Conservation (phyloP, 148 eudicot species). For the Beta vulgaris region DNA sequence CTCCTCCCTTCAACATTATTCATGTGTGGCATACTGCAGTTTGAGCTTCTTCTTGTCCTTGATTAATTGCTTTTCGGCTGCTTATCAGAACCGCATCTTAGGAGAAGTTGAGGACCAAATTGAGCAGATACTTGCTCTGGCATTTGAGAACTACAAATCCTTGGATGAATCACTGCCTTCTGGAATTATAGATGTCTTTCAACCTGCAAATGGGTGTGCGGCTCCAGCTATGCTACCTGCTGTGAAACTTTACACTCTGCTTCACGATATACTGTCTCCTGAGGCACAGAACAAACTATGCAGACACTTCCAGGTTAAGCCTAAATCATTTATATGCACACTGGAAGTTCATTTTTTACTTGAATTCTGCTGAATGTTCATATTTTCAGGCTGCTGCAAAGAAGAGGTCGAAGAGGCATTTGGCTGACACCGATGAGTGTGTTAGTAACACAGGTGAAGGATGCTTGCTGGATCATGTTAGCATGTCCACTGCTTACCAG, state of each 20-base stretch:
- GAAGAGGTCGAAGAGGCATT: constrained; percentile 83
- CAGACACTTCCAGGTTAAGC: constrained; percentile 78
- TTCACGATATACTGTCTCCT: constrained; percentile 86
- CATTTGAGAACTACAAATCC: constrained; percentile 86
- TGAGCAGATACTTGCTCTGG: constrained; percentile 77
- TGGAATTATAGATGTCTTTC: constrained; percentile 70
- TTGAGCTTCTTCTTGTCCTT: not conserved
- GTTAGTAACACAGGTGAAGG: constrained; percentile 61
- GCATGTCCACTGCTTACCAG: constrained; percentile 76
- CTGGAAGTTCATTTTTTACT: not conserved
- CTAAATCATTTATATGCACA: not conserved
- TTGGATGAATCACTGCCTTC: constrained; percentile 75
- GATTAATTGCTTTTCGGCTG: constrained; percentile 8
- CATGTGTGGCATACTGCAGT: not conserved
- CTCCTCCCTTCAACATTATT: not conserved
- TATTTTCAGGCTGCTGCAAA: constrained; percentile 77
- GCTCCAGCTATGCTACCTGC: constrained; percentile 89
- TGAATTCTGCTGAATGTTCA: constrained; percentile 8
- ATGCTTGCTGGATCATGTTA: constrained; percentile 49
- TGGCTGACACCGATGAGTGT: constrained; percentile 86
- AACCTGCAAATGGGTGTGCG: constrained; percentile 72
- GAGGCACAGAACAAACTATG: constrained; percentile 82
- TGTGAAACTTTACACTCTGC: constrained; percentile 78
- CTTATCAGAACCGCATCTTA: constrained; percentile 70
- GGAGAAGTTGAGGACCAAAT: constrained; percentile 94